Evolutionary conservation across 108 stramenopile species (phyloP).

Genomic region (Discostella stelligeroides): DNA sequence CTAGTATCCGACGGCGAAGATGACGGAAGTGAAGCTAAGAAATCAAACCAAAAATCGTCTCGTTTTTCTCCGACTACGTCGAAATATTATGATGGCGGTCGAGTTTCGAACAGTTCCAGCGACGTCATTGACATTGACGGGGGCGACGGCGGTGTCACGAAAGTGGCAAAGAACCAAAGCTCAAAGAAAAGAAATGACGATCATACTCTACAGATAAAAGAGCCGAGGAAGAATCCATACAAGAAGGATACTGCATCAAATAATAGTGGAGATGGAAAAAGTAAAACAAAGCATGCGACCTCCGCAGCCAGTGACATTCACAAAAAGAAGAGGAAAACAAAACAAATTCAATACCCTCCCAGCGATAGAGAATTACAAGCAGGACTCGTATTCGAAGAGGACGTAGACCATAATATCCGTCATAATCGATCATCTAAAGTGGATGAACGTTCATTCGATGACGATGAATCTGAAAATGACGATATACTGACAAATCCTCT

Average conservation of each 20-base stretch:
- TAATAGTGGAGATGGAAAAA: background rate
- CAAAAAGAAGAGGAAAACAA: slow-evolving; percentile 33
- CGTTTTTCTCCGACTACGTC: no score
- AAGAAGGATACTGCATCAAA: background rate
- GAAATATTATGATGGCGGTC: no score
- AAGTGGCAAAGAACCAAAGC: background rate
- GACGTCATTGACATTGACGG: background rate
- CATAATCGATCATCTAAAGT: slow-evolving; percentile 1
- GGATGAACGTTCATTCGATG: slow-evolving; percentile 10
- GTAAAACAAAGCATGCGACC: background rate
- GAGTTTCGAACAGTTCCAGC: background rate
- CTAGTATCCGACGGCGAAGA: slow-evolving; percentile 35
- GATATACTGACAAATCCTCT: background rate
- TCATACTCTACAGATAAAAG: no score
- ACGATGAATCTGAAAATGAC: slow-evolving; percentile 11
- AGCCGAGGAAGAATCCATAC: slow-evolving; percentile 2
- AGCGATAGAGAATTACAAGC: slow-evolving; percentile 40
- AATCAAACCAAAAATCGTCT: background rate
- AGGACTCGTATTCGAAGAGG: slow-evolving; percentile 55
- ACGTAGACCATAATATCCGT: slow-evolving; percentile 26
- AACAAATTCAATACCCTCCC: background rate
- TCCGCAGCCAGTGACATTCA: slow-evolving; percentile 19
- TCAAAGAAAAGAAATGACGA: background rate
- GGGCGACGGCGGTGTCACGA: background rate
- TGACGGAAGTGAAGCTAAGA: slow-evolving; percentile 9